phyloP scores from a whole-genome alignment of 257 asterid species.

The Solanum sitiens region DNA sequence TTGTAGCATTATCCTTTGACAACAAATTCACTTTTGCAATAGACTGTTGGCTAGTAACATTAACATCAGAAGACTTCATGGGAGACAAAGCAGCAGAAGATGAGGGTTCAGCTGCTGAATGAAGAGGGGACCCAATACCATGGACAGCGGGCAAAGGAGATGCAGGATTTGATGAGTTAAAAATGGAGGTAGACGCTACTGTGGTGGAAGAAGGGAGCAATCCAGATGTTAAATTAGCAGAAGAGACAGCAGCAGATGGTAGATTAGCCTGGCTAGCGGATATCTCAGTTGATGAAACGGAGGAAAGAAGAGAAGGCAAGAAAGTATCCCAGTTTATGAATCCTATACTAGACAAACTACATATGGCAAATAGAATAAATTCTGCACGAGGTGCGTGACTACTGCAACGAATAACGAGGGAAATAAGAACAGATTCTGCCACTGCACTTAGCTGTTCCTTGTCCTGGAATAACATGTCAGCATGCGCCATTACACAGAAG shows the following conservation, averaged over 20 bases:
- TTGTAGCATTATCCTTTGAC: conserved; percentile 53
- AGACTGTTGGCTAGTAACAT: conserved; percentile 41
- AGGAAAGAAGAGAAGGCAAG: conserved; percentile 84
- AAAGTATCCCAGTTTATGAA: conserved; percentile 88
- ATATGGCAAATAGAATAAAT: conserved; percentile 81
- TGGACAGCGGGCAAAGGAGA: conserved; percentile 78
- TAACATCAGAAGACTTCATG: conserved; percentile 55
- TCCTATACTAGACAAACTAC: conserved; percentile 58
- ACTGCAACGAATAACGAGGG: conserved; percentile 78
- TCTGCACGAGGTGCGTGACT: conserved; percentile 91
- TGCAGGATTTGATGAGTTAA: conserved; percentile 74
- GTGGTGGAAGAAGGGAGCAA: conserved; percentile 43
- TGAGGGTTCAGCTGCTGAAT: conserved; percentile 74
- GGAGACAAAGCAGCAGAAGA: conserved; percentile 53
- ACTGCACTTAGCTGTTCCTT: conserved; percentile 74
- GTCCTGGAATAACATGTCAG: conserved; percentile 41
- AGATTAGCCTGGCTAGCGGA: conserved; percentile 64
- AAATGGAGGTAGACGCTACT: conserved; percentile 40
- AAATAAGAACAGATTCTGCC: conserved; percentile 69
- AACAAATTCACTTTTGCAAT: conserved; percentile 29
- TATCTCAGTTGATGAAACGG: conserved; percentile 69
- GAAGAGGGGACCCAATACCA: conserved; percentile 85
- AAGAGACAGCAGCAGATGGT: conserved; percentile 36
- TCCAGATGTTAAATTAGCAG: conserved; percentile 58
- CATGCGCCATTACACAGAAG: not conserved